Evolutionary conservation across 169 alveolate genomes (phyloP).

Genomic region (Amoebophrya sp.): DNA sequence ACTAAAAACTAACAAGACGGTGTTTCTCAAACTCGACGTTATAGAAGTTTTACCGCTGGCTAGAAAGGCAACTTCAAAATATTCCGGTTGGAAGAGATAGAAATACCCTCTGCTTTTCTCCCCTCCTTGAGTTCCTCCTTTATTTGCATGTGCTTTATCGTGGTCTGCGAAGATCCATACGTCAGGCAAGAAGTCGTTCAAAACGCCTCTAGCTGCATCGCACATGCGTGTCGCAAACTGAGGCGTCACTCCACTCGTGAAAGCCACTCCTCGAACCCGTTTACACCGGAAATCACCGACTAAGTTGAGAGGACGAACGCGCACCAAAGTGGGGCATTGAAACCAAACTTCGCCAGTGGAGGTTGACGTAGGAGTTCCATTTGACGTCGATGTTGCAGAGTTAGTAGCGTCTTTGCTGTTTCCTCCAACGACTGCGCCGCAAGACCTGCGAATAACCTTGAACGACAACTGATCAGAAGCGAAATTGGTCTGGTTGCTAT

Average conservation of each 20-base stretch:
- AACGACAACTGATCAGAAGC: neutral
- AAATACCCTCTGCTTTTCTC: slow-evolving; percentile 50
- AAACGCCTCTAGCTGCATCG: slow-evolving; percentile 63
- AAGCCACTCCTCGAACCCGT: slow-evolving; percentile 68
- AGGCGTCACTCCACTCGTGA: slow-evolving; percentile 43
- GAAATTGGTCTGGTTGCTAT: neutral
- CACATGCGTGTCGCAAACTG: slow-evolving; percentile 60
- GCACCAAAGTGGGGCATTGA: neutral
- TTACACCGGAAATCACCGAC: slow-evolving; percentile 59
- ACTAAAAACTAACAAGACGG: no score
- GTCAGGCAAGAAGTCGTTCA: slow-evolving; percentile 72
- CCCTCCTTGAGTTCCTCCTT: slow-evolving; percentile 37
- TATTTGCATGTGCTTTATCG: slow-evolving; percentile 50
- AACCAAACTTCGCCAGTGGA: neutral
- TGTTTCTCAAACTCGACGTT: no score
- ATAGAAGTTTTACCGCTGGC: no score
- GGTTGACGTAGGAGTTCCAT: no score
- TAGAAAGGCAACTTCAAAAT: no score
- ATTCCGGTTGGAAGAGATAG: no score
- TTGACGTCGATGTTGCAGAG: no score
- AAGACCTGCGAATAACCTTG: neutral
- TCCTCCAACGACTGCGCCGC: neutral
- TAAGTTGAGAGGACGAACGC: slow-evolving; percentile 19
- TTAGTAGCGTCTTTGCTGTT: neutral
- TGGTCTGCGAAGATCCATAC: slow-evolving; percentile 72